These are phyloP conservation scores for Sugiyamaella mastotermitis DNA, from an alignment of 805 yeast species.

Conservation along the genomic window DNA sequence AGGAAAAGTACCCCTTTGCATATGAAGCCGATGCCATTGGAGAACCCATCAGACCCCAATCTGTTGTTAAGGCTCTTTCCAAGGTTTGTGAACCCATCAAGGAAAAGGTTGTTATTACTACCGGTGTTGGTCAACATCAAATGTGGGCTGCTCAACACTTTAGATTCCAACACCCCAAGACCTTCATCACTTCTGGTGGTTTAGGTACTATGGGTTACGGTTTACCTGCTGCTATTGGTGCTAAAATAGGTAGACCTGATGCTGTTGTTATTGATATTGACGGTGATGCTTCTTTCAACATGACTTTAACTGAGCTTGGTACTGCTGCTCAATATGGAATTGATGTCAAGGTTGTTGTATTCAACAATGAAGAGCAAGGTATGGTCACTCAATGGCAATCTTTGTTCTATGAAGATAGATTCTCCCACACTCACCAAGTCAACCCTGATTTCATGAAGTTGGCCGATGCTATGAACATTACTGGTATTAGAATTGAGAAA, in stretches of 20 bases:
- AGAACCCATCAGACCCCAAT: slow-evolving; percentile 78
- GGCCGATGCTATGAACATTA: slow-evolving; percentile 90
- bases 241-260: slow-evolving; percentile 93
- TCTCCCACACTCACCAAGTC: slow-evolving; percentile 94
- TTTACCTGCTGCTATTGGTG: slow-evolving; percentile 96
- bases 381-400: slow-evolving; percentile 99
- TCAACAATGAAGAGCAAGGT: slow-evolving; percentile 98
- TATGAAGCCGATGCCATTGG: slow-evolving; percentile 62
- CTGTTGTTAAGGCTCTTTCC: slow-evolving; percentile 73
- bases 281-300: slow-evolving; percentile 98
- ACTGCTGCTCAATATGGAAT: slow-evolving; percentile 92
- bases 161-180: slow-evolving; percentile 88
- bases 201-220: slow-evolving; percentile 99
- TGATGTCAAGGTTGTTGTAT: slow-evolving; percentile 81
- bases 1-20: slow-evolving; percentile 74
- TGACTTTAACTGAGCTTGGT: slow-evolving; percentile 90
- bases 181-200: slow-evolving; percentile 97
- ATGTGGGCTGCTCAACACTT: slow-evolving; percentile 99
- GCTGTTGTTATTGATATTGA: slow-evolving; percentile 94
- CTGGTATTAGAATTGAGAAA: slow-evolving; percentile 66
- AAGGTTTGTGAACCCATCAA: slow-evolving; percentile 56
- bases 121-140: slow-evolving; percentile 99
- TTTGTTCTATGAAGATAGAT: slow-evolving; percentile 91
- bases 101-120: slow-evolving; percentile 81
- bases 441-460: slow-evolving; percentile 92